Evolutionary conservation across 2,329 filamentous ascomycete genomes (phyloP).

Genomic region (Monilinia fructicola): DNA sequence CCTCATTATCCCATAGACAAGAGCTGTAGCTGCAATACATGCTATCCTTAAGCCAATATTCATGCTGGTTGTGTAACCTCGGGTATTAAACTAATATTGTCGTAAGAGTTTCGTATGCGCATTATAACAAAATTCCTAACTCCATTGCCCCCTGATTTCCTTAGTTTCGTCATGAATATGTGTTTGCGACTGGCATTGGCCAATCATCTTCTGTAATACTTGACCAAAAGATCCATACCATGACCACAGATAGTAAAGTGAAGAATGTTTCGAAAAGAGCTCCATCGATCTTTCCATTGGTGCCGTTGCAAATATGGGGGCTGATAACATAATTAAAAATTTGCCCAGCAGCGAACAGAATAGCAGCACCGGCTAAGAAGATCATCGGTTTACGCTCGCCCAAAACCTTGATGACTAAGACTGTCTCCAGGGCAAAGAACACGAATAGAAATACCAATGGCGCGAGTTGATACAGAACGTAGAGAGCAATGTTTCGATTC

Average conservation of each 20-base stretch:
- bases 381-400: constrained; percentile 92
- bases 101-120: constrained; percentile 32
- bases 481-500: constrained; percentile 79
- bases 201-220: constrained; percentile 99
- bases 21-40: constrained; percentile 20
- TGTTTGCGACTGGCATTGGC: constrained; percentile 57
- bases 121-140: constrained; percentile 35
- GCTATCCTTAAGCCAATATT: constrained; percentile 25
- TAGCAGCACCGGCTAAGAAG: constrained; percentile 69
- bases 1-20: constrained; percentile 9
- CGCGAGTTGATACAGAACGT: constrained; percentile 88
- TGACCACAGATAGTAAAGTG: constrained; percentile 78
- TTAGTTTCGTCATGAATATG: constrained; percentile 37
- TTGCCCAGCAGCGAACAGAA: constrained; percentile 89
- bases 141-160: constrained; percentile 30
- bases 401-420: constrained; percentile 81
- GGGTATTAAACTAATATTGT: constrained; percentile 37
- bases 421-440: constrained; percentile 79
- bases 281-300: constrained; percentile 84
- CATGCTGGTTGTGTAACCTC: constrained; percentile 26
- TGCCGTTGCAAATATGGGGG: constrained; percentile 82
- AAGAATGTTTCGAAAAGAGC: constrained; percentile 92
- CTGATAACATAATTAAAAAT: constrained; percentile 96
- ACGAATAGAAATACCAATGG: constrained; percentile 86
- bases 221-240: constrained; percentile 95